A percentile compares a stretch with the other conserved stretches of the same genome.
Evolutionary conservation across 352 stramenopile species (phyloP).

Genomic region (Blastocystis sp.): DNA sequence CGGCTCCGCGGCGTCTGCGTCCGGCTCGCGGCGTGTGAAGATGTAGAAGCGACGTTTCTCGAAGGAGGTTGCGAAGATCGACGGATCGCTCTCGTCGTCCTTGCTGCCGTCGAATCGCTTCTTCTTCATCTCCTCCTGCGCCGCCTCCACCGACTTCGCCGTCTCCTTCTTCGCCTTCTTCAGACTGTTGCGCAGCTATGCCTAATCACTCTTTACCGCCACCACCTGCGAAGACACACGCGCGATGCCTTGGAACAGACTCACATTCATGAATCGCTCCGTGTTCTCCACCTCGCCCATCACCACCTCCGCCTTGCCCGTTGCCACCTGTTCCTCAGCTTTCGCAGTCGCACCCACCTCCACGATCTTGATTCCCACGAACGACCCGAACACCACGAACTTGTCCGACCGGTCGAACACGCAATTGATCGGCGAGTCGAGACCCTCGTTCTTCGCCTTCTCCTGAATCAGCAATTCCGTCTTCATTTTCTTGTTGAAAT

Average conservation of each 20-base stretch:
- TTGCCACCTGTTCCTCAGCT: slow-evolving; percentile 69
- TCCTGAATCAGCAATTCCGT: slow-evolving; percentile 33
- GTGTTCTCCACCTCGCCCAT: slow-evolving; percentile 90
- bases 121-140: slow-evolving; percentile 68
- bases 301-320: slow-evolving; percentile 84
- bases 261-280: slow-evolving; percentile 87
- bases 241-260: slow-evolving; percentile 87
- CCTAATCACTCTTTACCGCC: slow-evolving; percentile 73
- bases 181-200: slow-evolving; percentile 40
- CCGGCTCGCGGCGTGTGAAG: slow-evolving; percentile 89
- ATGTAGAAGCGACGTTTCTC: slow-evolving; percentile 90
- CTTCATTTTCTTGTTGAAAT: slow-evolving; percentile 57
- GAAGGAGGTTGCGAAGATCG: slow-evolving; percentile 82
- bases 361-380: slow-evolving; percentile 93
- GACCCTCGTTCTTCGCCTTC: slow-evolving; percentile 69
- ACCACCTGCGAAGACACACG: slow-evolving; percentile 93
- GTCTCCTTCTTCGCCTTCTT: slow-evolving; percentile 70
- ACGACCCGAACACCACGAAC: slow-evolving; percentile 89
- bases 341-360: not conserved
- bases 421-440: slow-evolving; percentile 77
- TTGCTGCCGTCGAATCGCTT: slow-evolving; percentile 77
- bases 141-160: slow-evolving; percentile 66
- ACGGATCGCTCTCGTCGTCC: slow-evolving; percentile 76
- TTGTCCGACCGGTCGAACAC: slow-evolving; percentile 91
- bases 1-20: slow-evolving; percentile 76